Percentiles rank a stretch among this genome's conserved stretches.
These are phyloP conservation scores for Apiosordaria backusii DNA, from an alignment of 495 filamentous ascomycete species.

Conservation along the genomic window DNA sequence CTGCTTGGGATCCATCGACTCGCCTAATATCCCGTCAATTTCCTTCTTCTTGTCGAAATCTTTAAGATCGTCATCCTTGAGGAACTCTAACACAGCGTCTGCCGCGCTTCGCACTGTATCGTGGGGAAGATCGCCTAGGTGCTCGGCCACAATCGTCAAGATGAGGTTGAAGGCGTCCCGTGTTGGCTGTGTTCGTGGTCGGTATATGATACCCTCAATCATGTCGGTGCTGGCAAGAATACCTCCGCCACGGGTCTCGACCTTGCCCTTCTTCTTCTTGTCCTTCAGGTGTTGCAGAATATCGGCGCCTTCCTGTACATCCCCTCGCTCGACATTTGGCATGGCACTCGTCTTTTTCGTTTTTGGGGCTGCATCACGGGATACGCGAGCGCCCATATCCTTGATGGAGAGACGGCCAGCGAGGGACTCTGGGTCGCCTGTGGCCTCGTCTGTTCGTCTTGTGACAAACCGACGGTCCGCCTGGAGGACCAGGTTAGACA, in stretches of 20 bases:
- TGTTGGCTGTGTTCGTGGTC: constrained; percentile 86
- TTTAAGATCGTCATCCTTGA: constrained; percentile 95
- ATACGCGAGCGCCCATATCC: constrained; percentile 87
- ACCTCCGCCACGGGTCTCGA: constrained; percentile 70
- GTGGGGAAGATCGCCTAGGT: constrained; percentile 89
- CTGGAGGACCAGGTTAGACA: constrained; percentile 99
- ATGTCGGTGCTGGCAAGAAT: constrained; percentile 84
- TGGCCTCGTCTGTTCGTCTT: constrained; percentile 86
- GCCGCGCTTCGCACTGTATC: constrained; percentile 93
- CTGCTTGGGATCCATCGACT: constrained; percentile 76
- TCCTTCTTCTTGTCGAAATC: constrained; percentile 99
- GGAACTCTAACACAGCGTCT: constrained; percentile 82
- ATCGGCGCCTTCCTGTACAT: constrained; percentile 79
- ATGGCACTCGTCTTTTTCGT: constrained; percentile 66
- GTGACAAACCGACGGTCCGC: constrained; percentile 95
- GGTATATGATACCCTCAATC: constrained; percentile 79
- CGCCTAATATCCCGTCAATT: constrained; percentile 86
- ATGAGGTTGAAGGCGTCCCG: constrained; percentile 96
- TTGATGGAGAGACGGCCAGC: constrained; percentile 87
- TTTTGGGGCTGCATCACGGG: constrained; percentile 74
- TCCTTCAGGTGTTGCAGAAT: constrained; percentile 75
- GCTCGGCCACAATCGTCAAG: constrained; percentile 79
- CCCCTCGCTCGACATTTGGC: constrained; percentile 68
- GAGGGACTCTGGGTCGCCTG: constrained; percentile 95
- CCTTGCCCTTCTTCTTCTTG: constrained; percentile 67